These are phyloP conservation scores for Linnemannia schmuckeri DNA, from an alignment of 192 early-diverging fungal genomes.

Conservation along the genomic window DNA sequence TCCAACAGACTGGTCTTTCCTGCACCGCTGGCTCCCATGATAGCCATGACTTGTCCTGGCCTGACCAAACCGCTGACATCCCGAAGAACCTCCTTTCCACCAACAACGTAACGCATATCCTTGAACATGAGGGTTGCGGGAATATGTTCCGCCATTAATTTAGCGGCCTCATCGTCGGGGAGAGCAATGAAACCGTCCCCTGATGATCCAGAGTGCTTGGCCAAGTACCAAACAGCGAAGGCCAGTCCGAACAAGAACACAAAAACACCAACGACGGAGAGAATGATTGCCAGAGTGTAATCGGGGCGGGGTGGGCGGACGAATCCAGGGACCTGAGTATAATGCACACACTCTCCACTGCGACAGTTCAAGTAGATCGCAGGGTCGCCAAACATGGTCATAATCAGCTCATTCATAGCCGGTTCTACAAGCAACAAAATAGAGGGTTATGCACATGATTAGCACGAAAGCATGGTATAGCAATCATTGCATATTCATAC, in stretches of 20 bases:
- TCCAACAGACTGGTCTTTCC: slow-evolving; percentile 95
- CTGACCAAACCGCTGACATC: slow-evolving; percentile 81
- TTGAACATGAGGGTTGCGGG: slow-evolving; percentile 76
- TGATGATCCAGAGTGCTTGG: slow-evolving; percentile 38
- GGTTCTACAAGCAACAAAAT: slow-evolving; percentile 63
- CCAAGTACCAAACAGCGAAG: slow-evolving; percentile 37
- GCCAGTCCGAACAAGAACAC: slow-evolving; percentile 55
- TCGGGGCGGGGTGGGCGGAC: slow-evolving; percentile 58
- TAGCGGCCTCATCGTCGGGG: slow-evolving; percentile 70
- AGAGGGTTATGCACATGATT: slow-evolving; percentile 12
- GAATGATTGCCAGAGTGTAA: slow-evolving; percentile 54
- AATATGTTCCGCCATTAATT: slow-evolving; percentile 81
- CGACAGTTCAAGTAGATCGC: slow-evolving; percentile 83
- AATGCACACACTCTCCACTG: slow-evolving; percentile 91
- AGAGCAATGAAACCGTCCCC: slow-evolving; percentile 55
- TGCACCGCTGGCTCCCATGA: slow-evolving; percentile 94
- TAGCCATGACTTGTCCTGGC: slow-evolving; percentile 93
- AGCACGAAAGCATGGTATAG: too few species aligned
- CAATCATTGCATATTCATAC: background rate
- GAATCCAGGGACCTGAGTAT: slow-evolving; percentile 88
- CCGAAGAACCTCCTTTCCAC: slow-evolving; percentile 57
- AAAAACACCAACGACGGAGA: slow-evolving; percentile 56
- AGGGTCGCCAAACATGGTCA: slow-evolving; percentile 83
- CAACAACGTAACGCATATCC: slow-evolving; percentile 71
- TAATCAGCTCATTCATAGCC: slow-evolving; percentile 88